These are phyloP conservation scores for Suillus cothurnatus DNA, from an alignment of 768 basidiomycete genomes.

Conservation along the genomic window DNA sequence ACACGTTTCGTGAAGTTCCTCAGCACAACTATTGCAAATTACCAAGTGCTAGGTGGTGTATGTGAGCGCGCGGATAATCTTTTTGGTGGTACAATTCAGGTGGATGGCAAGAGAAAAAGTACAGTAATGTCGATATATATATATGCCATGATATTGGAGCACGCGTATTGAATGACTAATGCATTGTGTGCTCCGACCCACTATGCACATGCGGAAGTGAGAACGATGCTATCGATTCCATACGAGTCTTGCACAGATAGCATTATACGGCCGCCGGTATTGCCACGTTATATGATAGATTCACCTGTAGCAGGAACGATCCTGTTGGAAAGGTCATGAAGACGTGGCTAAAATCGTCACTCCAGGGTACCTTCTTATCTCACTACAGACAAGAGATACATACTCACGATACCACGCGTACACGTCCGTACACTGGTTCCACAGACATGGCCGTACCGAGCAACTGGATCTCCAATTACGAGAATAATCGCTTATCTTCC, in stretches of 20 bases:
- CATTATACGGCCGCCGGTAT: neutral
- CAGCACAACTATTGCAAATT: neutral
- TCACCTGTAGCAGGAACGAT: neutral
- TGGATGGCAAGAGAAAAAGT: neutral
- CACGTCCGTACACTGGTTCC: neutral
- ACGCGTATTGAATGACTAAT: neutral
- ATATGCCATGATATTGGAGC: neutral
- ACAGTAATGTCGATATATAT: neutral
- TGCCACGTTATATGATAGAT: neutral
- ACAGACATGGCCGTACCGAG: neutral
- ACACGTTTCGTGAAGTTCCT: neutral
- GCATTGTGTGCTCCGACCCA: neutral
- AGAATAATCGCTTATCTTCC: slow-evolving; percentile 9
- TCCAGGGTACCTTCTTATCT: neutral
- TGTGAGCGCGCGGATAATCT: neutral
- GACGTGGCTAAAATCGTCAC: neutral
- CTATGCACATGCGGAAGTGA: neutral
- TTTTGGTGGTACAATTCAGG: neutral
- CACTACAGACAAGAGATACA: neutral
- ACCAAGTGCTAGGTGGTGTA: neutral
- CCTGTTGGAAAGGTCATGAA: too few relatives aligned
- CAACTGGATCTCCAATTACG: neutral
- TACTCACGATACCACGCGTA: neutral
- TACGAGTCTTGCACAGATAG: neutral
- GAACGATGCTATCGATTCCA: neutral